Base-by-base conservation (phyloP, 306 rosid genomes). In the Quercus mongolica region DNA sequence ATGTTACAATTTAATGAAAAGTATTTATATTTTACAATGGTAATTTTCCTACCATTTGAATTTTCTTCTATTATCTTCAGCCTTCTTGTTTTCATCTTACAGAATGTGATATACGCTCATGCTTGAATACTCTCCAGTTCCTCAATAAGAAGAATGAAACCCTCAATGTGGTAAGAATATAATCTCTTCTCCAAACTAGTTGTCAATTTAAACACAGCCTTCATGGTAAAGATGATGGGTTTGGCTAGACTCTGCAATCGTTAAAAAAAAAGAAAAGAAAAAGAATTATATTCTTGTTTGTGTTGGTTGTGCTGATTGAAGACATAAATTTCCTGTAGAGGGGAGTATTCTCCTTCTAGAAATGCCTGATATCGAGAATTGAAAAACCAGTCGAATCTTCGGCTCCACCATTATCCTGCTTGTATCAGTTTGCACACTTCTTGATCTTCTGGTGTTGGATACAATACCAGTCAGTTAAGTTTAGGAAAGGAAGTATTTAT, bases 81-180 rank as follows among this genome's bases (percentile, higher is more conserved):
- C 69, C 21, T 63, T 67, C 54, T 74, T 51, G 57, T 38, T 59
- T 81, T 61, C 74, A 52, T 57, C 44, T 83, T 79, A 57, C 97
- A 94, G 99, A 88, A 87, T 91, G 97, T 71, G 99, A 94, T 86
- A 94, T 94, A 74, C 97, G 99, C 76, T 94, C 97, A 73, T 92
- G 99, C 89, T 90, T 94, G 91, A 94, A 94, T 82, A 92, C 97
- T 31, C 94, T 94, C 77, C 99, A 94, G 75, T 94, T 94, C 87
- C 91, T 94, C 80, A 81, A 88, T 82, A 94, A 87, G 91, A 94
- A 89, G 90, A 90, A 90, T 56, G 94, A 94, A 89, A 71, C 88
- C 76, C 97, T 94, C 79, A 89, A 89, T 82, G 83, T 55, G 84
- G 99, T 94, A 90, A 88, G 91, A 80, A 25, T 83, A 79, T 54